A percentile compares a stretch with the other conserved stretches of the same genome.
Conservation (phyloP, 169 alveolate genomes). For the Cryptosporidium ubiquitum region DNA sequence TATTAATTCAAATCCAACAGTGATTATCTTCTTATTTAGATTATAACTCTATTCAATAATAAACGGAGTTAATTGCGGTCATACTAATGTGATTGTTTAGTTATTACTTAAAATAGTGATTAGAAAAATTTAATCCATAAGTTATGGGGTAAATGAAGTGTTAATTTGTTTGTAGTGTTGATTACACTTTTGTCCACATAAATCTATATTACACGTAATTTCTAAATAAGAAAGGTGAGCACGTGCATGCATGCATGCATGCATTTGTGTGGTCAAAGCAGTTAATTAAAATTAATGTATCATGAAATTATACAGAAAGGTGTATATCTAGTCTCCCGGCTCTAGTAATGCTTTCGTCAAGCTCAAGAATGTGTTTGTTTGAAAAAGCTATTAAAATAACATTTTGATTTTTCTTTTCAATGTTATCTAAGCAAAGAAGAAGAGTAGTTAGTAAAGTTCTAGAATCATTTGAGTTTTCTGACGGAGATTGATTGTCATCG, state of each 20-base stretch:
- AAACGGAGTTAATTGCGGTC: background rate
- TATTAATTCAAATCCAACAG: background rate
- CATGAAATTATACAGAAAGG: background rate
- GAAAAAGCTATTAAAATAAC: constrained; percentile 50
- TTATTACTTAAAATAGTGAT: background rate
- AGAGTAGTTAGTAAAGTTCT: constrained; percentile 62
- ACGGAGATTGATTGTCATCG: background rate
- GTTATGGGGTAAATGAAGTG: too few species aligned
- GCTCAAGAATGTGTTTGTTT: background rate
- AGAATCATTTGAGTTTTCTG: background rate
- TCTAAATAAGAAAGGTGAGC: too few species aligned
- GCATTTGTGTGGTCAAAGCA: background rate
- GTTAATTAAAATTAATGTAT: background rate
- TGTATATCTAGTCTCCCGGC: constrained; percentile 71
- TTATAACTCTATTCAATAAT: too few species aligned
- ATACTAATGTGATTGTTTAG: background rate
- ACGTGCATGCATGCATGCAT: background rate
- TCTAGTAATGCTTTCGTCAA: constrained; percentile 58
- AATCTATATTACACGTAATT: background rate
- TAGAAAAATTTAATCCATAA: background rate
- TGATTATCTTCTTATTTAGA: background rate
- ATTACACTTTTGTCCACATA: background rate
- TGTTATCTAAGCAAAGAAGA: constrained; percentile 52
- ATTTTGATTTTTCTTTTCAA: constrained; percentile 40
- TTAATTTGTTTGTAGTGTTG: background rate